Evolutionary conservation across 306 rosid species (phyloP).

Genomic region (Medicago truncatula): MtrunA17r5.0-ANR NC_053048.1:45332001-45332500

Average conservation of each 20-base stretch:
- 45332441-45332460: constrained; percentile 73
- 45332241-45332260: constrained; percentile 84
- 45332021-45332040: constrained; percentile 69
- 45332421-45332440: constrained; percentile 80
- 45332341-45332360: constrained; percentile 70
- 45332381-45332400: constrained; percentile 64
- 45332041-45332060: constrained; percentile 56
- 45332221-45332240: background rate
- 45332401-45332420: constrained; percentile 60
- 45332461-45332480: constrained; percentile 87
- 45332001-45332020: constrained; percentile 82
- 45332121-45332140: constrained; percentile 69
- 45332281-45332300: constrained; percentile 67
- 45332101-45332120: constrained; percentile 92
- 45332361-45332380: constrained; percentile 68
- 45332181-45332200: too few relatives aligned
- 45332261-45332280: constrained; percentile 62
- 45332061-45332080: constrained; percentile 60
- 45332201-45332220: too few relatives aligned
- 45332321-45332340: constrained; percentile 73
- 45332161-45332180: too few relatives aligned
- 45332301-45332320: constrained; percentile 82
- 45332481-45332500: constrained; percentile 70
- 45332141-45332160: constrained; percentile 42
- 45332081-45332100: constrained; percentile 78